Evolutionary conservation across 345 rosid species (phyloP).

Genomic region (Salix brachista): DNA sequence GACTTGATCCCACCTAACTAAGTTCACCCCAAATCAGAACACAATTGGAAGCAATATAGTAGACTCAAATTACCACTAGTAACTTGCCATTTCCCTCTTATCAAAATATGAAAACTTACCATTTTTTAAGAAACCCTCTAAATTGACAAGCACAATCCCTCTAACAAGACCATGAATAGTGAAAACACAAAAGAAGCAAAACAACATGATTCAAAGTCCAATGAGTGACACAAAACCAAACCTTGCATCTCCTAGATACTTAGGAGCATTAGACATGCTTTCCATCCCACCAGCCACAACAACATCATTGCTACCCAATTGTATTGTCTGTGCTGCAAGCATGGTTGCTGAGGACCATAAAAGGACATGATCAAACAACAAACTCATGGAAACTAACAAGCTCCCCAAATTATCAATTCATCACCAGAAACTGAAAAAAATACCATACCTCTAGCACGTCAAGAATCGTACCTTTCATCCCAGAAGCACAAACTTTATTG

Average conservation of each 20-base stretch:
- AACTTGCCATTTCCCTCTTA: neutral
- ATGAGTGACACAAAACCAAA: constrained; percentile 19
- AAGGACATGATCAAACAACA: neutral
- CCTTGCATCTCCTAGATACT: constrained; percentile 89
- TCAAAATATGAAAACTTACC: neutral
- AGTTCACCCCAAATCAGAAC: neutral
- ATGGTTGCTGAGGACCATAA: constrained; percentile 55
- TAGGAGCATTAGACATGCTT: constrained; percentile 94
- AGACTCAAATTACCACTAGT: too few relatives aligned
- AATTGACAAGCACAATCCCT: neutral
- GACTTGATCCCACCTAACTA: neutral
- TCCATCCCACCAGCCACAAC: constrained; percentile 99
- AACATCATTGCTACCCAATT: constrained; percentile 77
- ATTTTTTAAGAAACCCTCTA: neutral
- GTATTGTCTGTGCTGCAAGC: constrained; percentile 93
- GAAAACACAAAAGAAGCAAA: neutral
- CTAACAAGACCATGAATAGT: neutral
- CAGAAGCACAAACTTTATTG: constrained; percentile 32
- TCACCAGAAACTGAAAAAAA: neutral
- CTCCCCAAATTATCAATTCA: neutral
- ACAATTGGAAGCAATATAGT: neutral
- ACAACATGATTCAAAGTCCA: neutral
- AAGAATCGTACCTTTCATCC: constrained; percentile 24
- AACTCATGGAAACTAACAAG: neutral
- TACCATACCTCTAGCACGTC: neutral